Base-by-base conservation (phyloP, 1,139 yeast genomes). In the Lipomyces yarrowii region DNA sequence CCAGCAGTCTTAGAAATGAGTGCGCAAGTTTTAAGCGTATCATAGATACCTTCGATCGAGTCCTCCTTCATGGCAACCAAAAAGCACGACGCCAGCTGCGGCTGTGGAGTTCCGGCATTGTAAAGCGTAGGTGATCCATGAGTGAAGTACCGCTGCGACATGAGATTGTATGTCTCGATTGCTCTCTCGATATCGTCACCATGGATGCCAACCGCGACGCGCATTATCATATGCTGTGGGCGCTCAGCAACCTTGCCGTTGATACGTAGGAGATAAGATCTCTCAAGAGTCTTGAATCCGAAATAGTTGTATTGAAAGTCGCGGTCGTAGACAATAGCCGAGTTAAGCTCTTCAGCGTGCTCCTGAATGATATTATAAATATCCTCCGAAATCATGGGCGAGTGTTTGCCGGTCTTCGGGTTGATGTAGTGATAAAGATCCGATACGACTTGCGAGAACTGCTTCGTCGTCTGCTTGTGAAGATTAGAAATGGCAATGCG, bases 381-480 rank as follows among this genome's bases (percentile, higher is more conserved):
- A 69, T 88, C 91, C 69, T 87, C 81, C 10, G 96, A 87, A 69
- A 91, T 86, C 93, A 91, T 88, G 35, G 97, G 97, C 72, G 96
- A 85, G 72, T 82, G 90, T 75, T 80, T 80, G 57, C 83, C 87
- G 64, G 90, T 91, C 75, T 86, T 88, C 64, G 97, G 96, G 77
- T 91, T 90, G 74, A 88, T 81, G 76, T 91, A 92, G 70, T 84
- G 84, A 78, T 87, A 91, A 73, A 92, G 82, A 70, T 86, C 87
- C 70, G 84, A 83, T 65, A 91, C 81, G 67, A 92, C 97, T 74
- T 87, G 89, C 58, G 96, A 89, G 75, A 90, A 94, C 75, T 85
- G 91, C 79, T 91, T 91, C 73, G 93, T 90, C 65, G 98, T 93
- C 81, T 90, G 96, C 79, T 91, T 92, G 82, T 93, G 98, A 76